Evolutionary conservation across 306 rosid genomes (phyloP), one percentile per base, ranked within the genome.

Genomic region (Sechiopsis laciniata): DNA sequence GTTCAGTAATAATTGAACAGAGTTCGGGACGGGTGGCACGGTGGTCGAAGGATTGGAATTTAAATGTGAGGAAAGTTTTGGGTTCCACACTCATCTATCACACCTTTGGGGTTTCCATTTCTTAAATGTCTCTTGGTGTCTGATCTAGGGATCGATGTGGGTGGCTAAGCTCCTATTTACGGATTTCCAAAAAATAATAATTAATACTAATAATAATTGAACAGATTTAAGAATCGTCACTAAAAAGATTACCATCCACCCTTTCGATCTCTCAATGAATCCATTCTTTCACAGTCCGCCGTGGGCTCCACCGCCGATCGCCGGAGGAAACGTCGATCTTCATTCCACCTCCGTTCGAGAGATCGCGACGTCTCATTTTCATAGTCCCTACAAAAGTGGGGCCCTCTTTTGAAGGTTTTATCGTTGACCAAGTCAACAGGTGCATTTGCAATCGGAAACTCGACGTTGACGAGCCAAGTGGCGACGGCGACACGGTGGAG

Each of bases 301-400:
- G 71, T n/a, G 54, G 71, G 71, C 29, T 65, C 52, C 71, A 65
- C 54, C 71, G 42, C 4, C 21, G 4, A 10, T 65, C 71, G 32
- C 71, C 71, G 53, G 71, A 10, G 35, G 16, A 40, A 45, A 54
- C 71, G 32, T 65, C 32, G 54, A 65, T 42, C 10, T 42, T 10
- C 20, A 2, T 40, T 65, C 54, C 71, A 42, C 71, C 54, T 16
- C 17, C 70, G 70, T 63, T 45, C 20, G 9, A 35, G 70, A 37
- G 13, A 63, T 63, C 24, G 13, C 48, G 69, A 15, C 7, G 8
- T 16, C 50, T 63, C 51, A 0, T 63, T 64, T 4, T 64, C 70
- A n/a, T n/a, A 63, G 15, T 21, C 21, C 51, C 70, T 37, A n/a
- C 24, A 37, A 64, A 64, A 37, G 21, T 8, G 51, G 52, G 15